Base-by-base conservation (phyloP, 768 basidiomycete genomes). In the Coprinopsis strossmayeri region DNA sequence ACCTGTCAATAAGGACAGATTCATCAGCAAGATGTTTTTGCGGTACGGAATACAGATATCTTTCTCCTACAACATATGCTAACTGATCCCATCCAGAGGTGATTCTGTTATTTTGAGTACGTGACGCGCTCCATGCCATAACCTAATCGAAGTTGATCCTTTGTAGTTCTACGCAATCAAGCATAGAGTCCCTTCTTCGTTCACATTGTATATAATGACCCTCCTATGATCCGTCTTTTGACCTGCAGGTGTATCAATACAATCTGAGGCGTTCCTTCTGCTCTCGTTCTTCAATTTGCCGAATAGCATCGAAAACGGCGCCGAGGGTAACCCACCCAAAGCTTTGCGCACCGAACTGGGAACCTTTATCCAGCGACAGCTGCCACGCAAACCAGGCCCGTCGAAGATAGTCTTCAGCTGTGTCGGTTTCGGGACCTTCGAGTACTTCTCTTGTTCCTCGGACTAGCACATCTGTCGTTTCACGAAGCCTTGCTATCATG, bases 21-120 rank as follows among this genome's bases (percentile, higher is more conserved):
- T 98, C 73, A 95, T 99, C 65, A 95, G 92, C 66, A 99, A 98
- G 72, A 95, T 99, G 92, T 98, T 95, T 69, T 69, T 98, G 53
- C 79, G 91, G 89, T 87, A 59, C 45, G 81, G 65, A 2, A 26
- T 41, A 34, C 48, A 5, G 10, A 38, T 30, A 20, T 43, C 10
- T 20, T 38, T 27, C 24, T 39, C 25, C 2, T 7, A 28, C 18
- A 11, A 48, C 35, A 38, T 39, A 39, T 34, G 30, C 50, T 52
- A 25, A 11, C 34, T 48, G 28, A 46, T 44, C 35, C 43, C 27
- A 54, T 39, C 23, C 57, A 92, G 94, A 39, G 96, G 96, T 20
- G 95, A 98, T 67, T 98, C 95, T 21, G 96, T 99, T 12, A 96
- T 99, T 56, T 77, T 98, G 46, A 88, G 95, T 97, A 58, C 75